Percentiles rank a stretch among this genome's conserved stretches.
Conservation (phyloP, 805 yeast genomes). For the Kluyveromyces aestuarii region DNA sequence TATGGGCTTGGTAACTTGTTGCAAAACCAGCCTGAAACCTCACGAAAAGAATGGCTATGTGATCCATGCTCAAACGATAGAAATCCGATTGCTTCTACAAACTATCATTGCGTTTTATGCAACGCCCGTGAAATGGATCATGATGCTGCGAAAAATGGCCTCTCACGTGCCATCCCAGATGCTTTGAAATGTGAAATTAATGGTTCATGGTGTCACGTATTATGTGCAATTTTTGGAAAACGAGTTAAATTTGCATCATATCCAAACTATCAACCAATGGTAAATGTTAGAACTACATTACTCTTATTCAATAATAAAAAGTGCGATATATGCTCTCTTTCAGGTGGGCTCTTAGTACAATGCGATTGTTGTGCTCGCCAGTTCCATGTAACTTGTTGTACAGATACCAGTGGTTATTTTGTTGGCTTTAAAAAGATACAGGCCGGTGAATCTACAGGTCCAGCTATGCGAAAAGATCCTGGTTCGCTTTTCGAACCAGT, state of each 20-base stretch:
- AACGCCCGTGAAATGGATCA: conserved; percentile 41
- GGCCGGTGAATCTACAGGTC: neutral
- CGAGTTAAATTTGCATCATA: conserved; percentile 37
- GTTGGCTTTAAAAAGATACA: conserved; percentile 9
- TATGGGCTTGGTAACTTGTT: conserved; percentile 39
- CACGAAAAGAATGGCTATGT: conserved; percentile 58
- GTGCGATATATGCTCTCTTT: conserved; percentile 39
- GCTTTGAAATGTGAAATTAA: conserved; percentile 58
- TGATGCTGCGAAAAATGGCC: conserved; percentile 37
- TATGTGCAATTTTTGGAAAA: conserved; percentile 55
- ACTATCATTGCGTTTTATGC: conserved; percentile 63
- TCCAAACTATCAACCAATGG: conserved; percentile 37
- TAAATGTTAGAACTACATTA: conserved; percentile 29
- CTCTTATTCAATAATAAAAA: conserved; percentile 23
- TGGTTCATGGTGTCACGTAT: conserved; percentile 71
- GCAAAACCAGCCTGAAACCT: conserved; percentile 2
- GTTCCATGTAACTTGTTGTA: conserved; percentile 24
- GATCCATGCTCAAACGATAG: conserved; percentile 68
- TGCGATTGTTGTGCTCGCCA: conserved; percentile 13
- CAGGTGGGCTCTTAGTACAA: conserved; percentile 37
- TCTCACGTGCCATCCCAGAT: conserved; percentile 40
- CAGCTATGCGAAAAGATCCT: neutral
- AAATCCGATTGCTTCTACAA: conserved; percentile 47
- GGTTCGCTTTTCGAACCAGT: conserved; percentile 5
- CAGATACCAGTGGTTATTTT: conserved; percentile 7